Base-by-base conservation (phyloP, 2,329 filamentous ascomycete species). In the Fusarium pilosicola region DNA sequence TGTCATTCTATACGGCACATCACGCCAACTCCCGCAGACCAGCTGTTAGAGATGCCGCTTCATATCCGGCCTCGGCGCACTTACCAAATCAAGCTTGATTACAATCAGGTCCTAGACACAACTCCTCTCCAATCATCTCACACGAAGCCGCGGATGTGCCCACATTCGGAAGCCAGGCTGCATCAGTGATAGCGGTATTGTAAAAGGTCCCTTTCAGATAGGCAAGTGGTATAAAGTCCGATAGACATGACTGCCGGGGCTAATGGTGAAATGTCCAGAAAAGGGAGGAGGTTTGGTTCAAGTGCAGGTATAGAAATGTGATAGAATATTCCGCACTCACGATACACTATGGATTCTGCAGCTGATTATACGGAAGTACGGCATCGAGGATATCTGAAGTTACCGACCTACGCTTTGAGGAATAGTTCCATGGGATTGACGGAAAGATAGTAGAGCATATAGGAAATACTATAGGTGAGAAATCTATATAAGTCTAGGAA, bases 131-230 rank as follows among this genome's bases (percentile, higher is more conserved):
- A 63, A 63, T 60, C 60, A 60, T 48, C 18, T 60, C 54, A 59
- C 54, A 60, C 26, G 34, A 63, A 32, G 22, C 17, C 14, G 1
- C 30, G n/a, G 15, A 28, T 17, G 6, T 48, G 26, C 6, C 60
- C 42, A 60, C 54, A 46, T 30, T 26, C 22, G 54, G 54, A 34
- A 39, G 26, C n/a, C 28, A 24, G 28, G 12, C 42, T 32, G 26
- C 42, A 55, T 68, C 48, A 41, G 52, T 45, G 34, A 69, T 70
- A 45, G 65, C 28, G 48, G 60, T 41, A 46, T 60, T 51, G 11
- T 52, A 64, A 69, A 69, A 69, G 45, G 44, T 38, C 26, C 68
- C 39, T 45, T 70, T 54, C n/a, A 70, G 44, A 70, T 55, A 61
- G 65, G 68, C 63, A 70, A 70, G 66, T 70, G 44, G 54, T 52